These are phyloP conservation scores for Trichophyton rubrum DNA, from an alignment of 2,329 filamentous ascomycete species.

Conservation along the genomic window DNA sequence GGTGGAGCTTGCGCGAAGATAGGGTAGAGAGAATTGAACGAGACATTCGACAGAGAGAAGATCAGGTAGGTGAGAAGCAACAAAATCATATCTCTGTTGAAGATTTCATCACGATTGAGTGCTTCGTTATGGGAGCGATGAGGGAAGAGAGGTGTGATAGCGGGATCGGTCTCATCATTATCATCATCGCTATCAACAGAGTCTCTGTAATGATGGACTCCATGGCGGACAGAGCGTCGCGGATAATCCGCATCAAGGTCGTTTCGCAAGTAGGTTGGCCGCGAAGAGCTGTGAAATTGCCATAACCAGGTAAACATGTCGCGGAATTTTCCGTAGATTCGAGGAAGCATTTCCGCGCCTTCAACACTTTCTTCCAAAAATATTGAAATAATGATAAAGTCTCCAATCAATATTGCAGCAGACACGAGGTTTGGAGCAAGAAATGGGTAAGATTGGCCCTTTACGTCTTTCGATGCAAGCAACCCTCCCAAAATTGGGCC, in stretches of 20 bases:
- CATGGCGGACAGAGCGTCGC: not conserved
- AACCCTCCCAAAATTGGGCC: constrained; percentile 85
- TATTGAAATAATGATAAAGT: constrained; percentile 60
- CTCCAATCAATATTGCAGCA: constrained; percentile 56
- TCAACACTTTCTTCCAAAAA: constrained; percentile 82
- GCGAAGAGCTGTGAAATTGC: constrained; percentile 50
- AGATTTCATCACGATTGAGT: constrained; percentile 47
- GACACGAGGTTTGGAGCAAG: constrained; percentile 71
- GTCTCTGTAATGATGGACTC: constrained; percentile 18
- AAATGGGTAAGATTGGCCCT: constrained; percentile 56
- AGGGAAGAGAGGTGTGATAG: constrained; percentile 25
- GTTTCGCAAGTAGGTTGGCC: constrained; percentile 47
- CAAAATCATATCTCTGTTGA: constrained; percentile 70
- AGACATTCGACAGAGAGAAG: constrained; percentile 87
- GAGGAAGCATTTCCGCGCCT: constrained; percentile 49
- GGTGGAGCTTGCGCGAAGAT: constrained; percentile 69
- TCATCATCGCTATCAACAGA: constrained; percentile 27
- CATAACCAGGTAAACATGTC: constrained; percentile 56
- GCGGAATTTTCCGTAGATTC: constrained; percentile 45
- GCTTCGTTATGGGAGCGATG: constrained; percentile 32
- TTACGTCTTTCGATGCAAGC: constrained; percentile 53
- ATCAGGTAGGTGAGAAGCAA: constrained; percentile 78
- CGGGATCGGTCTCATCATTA: constrained; percentile 34
- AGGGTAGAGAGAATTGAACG: constrained; percentile 88
- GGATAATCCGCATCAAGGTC: constrained; percentile 19